Evolutionary conservation across 2,329 filamentous ascomycete genomes (phyloP), one percentile per base, ranked within the genome.

Genomic region (Cladosporium velox): DNA sequence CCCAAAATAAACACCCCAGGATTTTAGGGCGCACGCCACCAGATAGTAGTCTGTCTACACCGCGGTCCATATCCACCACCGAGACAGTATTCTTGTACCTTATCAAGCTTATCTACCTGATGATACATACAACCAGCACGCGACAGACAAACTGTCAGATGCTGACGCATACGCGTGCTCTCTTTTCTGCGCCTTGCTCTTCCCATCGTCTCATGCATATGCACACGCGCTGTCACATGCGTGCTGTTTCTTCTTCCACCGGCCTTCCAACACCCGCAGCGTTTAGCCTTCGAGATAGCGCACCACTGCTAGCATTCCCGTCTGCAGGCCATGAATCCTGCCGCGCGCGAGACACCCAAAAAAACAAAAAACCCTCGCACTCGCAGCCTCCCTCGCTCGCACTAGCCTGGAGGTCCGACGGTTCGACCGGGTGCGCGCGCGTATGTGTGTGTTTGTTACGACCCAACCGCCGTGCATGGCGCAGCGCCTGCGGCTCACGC

Each of bases 151-250:
- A 21, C 15, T 21, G 52, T 55, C 52, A 55, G 52, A 55, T 32
- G 52, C 52, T 55, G 52, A 55, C 52, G 34, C 51, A 54, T 30
- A 34, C 28, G 52, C 52, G 28, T 55, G 24, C 24, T 24, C 24
- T 24, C 24, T 24, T 24, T 24, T 24, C 24, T 24, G 24, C 24
- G 55, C 55, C 34, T 58, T 41, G 10, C 55, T 58, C 18, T 21
- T 38, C 55, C 55, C 30, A n/a, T 28, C 55, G 10, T 7, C n/a
- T 4, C 55, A 58, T 55, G 52, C 52, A 55, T 55, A 32, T 34
- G 52, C 52, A 15, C 8, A 30, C 52, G 52, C 30, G 34, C 55
- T 34, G 32, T 41, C 55, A 58, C 55, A 58, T 58, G 55, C 41
- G 41, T 47, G 41, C 28, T n/a, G 51, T 21, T n/a, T 32, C 18